phyloP scores from a whole-genome alignment of 768 basidiomycete genomes.

The Rhodotorula toruloides region DNA sequence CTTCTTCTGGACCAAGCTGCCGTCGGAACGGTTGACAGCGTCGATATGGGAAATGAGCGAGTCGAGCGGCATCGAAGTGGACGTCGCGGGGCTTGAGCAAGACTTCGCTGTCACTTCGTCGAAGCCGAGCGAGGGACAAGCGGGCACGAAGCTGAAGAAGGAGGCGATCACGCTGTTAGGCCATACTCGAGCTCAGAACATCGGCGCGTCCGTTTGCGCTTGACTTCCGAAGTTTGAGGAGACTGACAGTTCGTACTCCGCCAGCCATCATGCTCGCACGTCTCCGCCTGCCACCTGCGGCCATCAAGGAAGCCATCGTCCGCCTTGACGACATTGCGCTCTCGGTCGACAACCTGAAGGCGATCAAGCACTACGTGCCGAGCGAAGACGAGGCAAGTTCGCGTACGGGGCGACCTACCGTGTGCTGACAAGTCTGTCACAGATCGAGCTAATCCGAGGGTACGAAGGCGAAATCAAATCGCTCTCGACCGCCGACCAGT shows the following conservation, averaged over 20 bases:
- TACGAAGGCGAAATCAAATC: constrained; percentile 63
- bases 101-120: constrained; percentile 63
- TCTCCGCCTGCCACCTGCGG: constrained; percentile 61
- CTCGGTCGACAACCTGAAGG: constrained; percentile 68
- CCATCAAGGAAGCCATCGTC: constrained; percentile 67
- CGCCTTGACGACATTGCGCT: constrained; percentile 65
- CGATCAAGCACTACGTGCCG: constrained; percentile 68
- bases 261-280: constrained; percentile 77
- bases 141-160: constrained; percentile 54
- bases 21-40: constrained; percentile 48
- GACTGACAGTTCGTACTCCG: background rate
- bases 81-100: constrained; percentile 66
- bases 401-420: background rate
- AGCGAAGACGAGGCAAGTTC: constrained; percentile 72
- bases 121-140: constrained; percentile 45
- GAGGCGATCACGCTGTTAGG: constrained; percentile 66
- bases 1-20: constrained; percentile 85
- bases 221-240: background rate
- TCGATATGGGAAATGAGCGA: constrained; percentile 68
- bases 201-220: constrained; percentile 54
- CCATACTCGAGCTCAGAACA: constrained; percentile 75
- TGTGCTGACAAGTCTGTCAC: background rate
- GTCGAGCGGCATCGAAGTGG: constrained; percentile 50
- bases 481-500: constrained; percentile 77
- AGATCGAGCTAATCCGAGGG: constrained; percentile 63